A percentile compares a stretch with the other conserved stretches of the same genome.
phyloP scores from a whole-genome alignment of 164 flowering plant genomes.

The Kingdonia uniflora region DNA sequence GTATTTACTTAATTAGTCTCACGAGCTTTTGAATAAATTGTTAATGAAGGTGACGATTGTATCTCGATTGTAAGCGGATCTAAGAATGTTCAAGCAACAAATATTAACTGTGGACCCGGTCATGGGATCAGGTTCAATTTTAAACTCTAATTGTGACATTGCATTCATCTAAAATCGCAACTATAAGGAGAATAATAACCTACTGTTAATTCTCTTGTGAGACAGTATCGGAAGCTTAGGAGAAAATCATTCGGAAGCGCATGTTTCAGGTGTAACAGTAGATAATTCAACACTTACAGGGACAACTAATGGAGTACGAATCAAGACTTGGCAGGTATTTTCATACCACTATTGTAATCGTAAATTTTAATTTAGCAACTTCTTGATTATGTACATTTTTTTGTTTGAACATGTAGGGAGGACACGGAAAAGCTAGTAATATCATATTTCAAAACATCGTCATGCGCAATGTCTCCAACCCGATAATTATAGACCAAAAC shows the following conservation, averaged over 20 bases:
- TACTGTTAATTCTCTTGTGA: conserved; percentile 1
- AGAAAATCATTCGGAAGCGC: conserved; percentile 27
- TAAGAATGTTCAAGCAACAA: conserved; percentile 22
- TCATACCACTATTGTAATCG: too few species aligned
- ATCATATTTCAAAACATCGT: conserved; percentile 29
- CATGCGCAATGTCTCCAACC: conserved; percentile 37
- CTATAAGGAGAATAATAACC: too few species aligned
- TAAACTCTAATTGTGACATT: neutral
- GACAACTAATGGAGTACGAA: conserved; percentile 54
- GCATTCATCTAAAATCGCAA: too few species aligned
- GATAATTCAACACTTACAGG: conserved; percentile 34
- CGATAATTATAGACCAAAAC: conserved; percentile 47
- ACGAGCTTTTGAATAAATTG: neutral
- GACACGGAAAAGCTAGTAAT: conserved; percentile 35
- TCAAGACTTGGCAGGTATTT: conserved; percentile 48
- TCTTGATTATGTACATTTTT: too few species aligned
- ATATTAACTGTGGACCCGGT: conserved; percentile 63
- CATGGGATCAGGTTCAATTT: conserved; percentile 74
- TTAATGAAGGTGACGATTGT: conserved; percentile 52
- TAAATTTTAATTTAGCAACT: too few species aligned
- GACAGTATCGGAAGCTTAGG: conserved; percentile 61
- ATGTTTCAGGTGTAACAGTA: conserved; percentile 37
- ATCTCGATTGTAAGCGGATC: conserved; percentile 44
- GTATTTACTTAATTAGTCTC: too few species aligned
- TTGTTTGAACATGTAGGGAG: conserved; percentile 31